Evolutionary conservation across 139 green algal species (phyloP).

Genomic region (Tetradesmus lagerheimii): DNA sequence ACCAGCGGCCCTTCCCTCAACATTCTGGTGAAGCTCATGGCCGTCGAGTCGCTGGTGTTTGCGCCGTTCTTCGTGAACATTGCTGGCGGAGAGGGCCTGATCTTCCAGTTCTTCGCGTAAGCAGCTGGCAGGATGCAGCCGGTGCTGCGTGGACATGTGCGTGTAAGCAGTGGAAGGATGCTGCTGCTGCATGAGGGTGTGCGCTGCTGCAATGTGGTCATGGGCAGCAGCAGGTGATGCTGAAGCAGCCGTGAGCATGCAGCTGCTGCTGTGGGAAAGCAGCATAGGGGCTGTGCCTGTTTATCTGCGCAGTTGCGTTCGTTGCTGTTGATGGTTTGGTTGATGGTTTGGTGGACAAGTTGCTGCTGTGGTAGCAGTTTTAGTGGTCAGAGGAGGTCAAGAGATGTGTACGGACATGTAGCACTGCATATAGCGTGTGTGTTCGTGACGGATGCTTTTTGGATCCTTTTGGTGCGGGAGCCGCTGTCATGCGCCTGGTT

Average conservation of each 20-base stretch:
- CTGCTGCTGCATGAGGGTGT: no score
- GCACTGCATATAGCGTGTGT: neutral
- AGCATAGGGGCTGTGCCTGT: neutral
- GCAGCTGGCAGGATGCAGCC: neutral
- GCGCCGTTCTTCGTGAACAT: slow-evolving; percentile 73
- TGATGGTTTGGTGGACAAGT: neutral
- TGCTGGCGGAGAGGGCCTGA: slow-evolving; percentile 63
- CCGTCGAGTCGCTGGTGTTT: slow-evolving; percentile 94
- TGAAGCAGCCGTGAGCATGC: neutral
- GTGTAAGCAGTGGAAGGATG: no score
- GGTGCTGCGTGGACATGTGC: no score
- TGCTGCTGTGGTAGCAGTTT: neutral
- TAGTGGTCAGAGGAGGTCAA: neutral
- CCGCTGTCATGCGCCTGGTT: neutral
- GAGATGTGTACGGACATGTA: neutral
- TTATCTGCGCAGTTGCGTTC: neutral
- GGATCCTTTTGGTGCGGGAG: neutral
- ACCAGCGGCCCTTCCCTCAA: slow-evolving; percentile 94
- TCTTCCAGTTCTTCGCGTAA: slow-evolving; percentile 65
- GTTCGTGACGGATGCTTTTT: neutral
- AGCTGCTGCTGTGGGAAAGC: neutral
- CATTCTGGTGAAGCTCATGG: slow-evolving; percentile 99
- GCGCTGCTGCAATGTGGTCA: no score
- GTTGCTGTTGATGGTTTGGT: no score
- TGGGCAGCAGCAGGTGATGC: neutral